Percentiles rank a stretch among this genome's conserved stretches.
These are phyloP conservation scores for Lepiota venenata DNA, from an alignment of 768 basidiomycete genomes.

Conservation along the genomic window DNA sequence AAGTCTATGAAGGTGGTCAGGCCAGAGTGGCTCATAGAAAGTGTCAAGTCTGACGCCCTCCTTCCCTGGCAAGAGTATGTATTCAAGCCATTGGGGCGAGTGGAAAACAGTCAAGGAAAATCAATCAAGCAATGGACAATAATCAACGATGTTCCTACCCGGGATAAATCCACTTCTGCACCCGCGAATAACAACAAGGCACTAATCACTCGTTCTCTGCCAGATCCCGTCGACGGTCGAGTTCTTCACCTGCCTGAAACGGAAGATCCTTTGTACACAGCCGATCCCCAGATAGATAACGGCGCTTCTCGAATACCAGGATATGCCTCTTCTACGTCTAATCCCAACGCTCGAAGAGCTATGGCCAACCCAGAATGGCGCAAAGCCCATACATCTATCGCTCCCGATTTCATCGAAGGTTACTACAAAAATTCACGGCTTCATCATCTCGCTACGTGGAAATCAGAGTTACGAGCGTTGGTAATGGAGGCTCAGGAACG, in stretches of 20 bases:
- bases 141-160: not conserved
- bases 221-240: not conserved
- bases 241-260: constrained; percentile 7
- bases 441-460: constrained; percentile 93
- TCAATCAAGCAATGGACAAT: constrained; percentile 35
- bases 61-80: constrained; percentile 81
- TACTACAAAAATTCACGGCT: constrained; percentile 85
- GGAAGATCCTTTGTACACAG: constrained; percentile 29
- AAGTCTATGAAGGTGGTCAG: constrained; percentile 85
- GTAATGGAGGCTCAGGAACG: constrained; percentile 78
- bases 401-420: constrained; percentile 82
- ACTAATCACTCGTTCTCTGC: not conserved
- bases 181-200: not conserved
- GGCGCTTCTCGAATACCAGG: constrained; percentile 48
- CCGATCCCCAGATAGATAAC: constrained; percentile 38
- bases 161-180: not conserved
- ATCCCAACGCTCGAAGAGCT: constrained; percentile 68
- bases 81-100: constrained; percentile 46
- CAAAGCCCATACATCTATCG: constrained; percentile 79
- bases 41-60: constrained; percentile 59
- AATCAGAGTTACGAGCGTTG: constrained; percentile 79
- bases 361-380: constrained; percentile 89
- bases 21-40: constrained; percentile 87
- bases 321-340: constrained; percentile 70
- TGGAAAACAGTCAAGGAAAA: constrained; percentile 48